phyloP scores from a whole-genome alignment of 2,329 filamentous ascomycete genomes.

The Aureobasidium sp. region DNA sequence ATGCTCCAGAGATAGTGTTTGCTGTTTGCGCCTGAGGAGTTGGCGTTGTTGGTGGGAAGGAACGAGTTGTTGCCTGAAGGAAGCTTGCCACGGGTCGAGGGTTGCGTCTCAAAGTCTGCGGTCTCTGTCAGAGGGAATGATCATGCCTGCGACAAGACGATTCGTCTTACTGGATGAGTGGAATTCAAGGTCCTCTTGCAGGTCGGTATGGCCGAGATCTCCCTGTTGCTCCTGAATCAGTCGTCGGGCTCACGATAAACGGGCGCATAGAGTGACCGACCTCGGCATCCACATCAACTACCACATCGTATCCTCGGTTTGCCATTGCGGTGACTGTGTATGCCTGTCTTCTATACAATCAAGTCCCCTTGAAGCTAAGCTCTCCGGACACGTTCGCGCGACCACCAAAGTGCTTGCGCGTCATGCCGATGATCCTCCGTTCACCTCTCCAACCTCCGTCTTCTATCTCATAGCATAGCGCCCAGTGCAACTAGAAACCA shows the following conservation, averaged over 20 bases:
- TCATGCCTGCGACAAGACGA: not conserved
- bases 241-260: not conserved
- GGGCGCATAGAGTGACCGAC: constrained; percentile 38
- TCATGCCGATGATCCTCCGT: not conserved
- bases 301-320: constrained; percentile 88
- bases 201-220: constrained; percentile 94
- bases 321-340: constrained; percentile 20
- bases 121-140: not conserved
- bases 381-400: constrained; percentile 3
- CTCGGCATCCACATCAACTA: constrained; percentile 96
- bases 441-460: not conserved
- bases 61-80: constrained; percentile 33
- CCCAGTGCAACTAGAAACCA: not conserved
- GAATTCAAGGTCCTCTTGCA: constrained; percentile 95
- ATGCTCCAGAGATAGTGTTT: constrained; percentile 92
- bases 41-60: constrained; percentile 25
- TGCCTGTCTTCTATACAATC: not conserved
- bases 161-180: constrained; percentile 65
- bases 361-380: constrained; percentile 1
- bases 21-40: constrained; percentile 18
- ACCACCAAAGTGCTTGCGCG: not conserved
- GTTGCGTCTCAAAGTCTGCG: constrained; percentile 56
- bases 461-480: not conserved
- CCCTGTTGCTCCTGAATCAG: constrained; percentile 70
- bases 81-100: constrained; percentile 44